These are phyloP conservation scores for Eutrema salsugineum DNA, from an alignment of 441 rosid genomes.

Conservation along the genomic window DNA sequence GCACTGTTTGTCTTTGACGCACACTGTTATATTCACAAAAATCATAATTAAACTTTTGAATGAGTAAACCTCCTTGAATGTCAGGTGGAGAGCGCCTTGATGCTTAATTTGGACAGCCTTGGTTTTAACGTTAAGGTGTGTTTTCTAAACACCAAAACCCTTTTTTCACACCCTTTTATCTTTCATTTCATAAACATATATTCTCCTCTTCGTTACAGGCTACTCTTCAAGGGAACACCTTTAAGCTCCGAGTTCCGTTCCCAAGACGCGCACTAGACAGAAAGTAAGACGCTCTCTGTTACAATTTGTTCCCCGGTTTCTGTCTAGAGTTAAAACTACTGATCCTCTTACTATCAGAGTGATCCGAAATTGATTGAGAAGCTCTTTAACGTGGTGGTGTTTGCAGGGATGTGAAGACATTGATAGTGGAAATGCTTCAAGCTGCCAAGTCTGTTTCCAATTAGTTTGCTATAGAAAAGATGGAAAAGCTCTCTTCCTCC, in stretches of 20 bases:
- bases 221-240: slow-evolving; percentile 58
- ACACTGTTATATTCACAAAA: neutral
- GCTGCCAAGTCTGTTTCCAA: slow-evolving; percentile 49
- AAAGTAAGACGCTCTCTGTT: slow-evolving; percentile 50
- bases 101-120: slow-evolving; percentile 82
- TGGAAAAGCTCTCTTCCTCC: neutral
- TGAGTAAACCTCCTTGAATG: neutral
- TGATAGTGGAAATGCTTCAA: slow-evolving; percentile 86
- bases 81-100: slow-evolving; percentile 78
- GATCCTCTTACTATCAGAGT: neutral
- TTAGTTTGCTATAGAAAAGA: slow-evolving; percentile 23
- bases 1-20: neutral
- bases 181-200: neutral
- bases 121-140: slow-evolving; percentile 88
- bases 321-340: neutral
- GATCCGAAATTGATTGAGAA: neutral
- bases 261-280: slow-evolving; percentile 79
- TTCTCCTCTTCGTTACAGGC: slow-evolving; percentile 44
- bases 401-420: slow-evolving; percentile 84
- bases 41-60: neutral
- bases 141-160: neutral
- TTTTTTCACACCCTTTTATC: neutral
- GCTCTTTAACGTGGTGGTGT: neutral
- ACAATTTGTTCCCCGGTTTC: neutral
- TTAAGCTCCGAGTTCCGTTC: slow-evolving; percentile 84